phyloP scores from a whole-genome alignment of 2,329 filamentous ascomycete genomes.

The Aureobasidium melanogenum region DNA sequence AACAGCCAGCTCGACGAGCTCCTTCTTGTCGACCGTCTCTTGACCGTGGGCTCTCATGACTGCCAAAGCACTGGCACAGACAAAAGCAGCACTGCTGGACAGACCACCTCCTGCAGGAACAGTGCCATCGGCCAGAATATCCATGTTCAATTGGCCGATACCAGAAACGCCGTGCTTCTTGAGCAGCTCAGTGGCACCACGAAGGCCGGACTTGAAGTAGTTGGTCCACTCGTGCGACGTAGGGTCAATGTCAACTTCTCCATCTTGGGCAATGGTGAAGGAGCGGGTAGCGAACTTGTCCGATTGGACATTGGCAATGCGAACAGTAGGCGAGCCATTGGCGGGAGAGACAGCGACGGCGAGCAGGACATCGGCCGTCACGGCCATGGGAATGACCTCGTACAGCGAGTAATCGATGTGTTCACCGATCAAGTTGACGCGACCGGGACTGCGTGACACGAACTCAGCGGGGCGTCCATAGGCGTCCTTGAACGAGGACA shows the following conservation, averaged over 20 bases:
- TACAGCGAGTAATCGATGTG: constrained; percentile 99
- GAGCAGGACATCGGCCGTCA: constrained; percentile 82
- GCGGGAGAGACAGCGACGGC: constrained; percentile 57
- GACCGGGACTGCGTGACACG: constrained; percentile 79
- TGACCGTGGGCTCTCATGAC: constrained; percentile 81
- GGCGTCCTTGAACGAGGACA: constrained; percentile 58
- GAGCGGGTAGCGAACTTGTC: constrained; percentile 66
- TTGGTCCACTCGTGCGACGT: constrained; percentile 90
- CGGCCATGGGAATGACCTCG: constrained; percentile 90
- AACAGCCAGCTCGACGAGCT: constrained; percentile 85
- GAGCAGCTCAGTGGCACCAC: constrained; percentile 71
- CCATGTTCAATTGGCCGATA: constrained; percentile 67
- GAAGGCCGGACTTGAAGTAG: constrained; percentile 91
- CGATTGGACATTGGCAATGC: constrained; percentile 69
- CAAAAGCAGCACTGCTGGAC: constrained; percentile 88
- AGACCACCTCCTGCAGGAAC: constrained; percentile 88
- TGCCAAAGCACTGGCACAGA: constrained; percentile 80
- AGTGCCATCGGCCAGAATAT: constrained; percentile 81
- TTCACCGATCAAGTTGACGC: constrained; percentile 98
- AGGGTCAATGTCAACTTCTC: constrained; percentile 62
- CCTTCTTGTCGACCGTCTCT: constrained; percentile 73
- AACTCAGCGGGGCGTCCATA: constrained; percentile 70
- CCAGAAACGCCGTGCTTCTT: constrained; percentile 51
- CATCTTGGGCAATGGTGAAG: constrained; percentile 59
- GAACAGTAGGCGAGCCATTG: constrained; percentile 53